phyloP scores from a whole-genome alignment of 2,329 filamentous ascomycete genomes.

The Raffaelea albimanens region DNA sequence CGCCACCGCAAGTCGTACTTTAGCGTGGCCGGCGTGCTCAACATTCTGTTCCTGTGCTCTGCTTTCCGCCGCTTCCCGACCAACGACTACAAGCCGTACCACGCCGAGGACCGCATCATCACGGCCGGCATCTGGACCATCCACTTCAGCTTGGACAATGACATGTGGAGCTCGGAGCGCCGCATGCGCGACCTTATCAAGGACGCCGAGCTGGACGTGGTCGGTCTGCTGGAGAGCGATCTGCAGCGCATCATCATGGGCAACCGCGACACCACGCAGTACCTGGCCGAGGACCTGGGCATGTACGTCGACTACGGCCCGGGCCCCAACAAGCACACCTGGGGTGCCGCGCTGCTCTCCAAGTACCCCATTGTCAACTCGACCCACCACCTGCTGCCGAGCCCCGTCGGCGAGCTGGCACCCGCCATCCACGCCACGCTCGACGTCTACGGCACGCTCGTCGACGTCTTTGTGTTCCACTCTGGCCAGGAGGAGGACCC shows the following conservation, averaged over 20 bases:
- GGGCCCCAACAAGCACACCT: conserved; percentile 97
- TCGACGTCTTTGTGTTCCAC: conserved; percentile 97
- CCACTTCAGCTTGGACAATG: conserved; percentile 94
- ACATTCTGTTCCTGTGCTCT: conserved; percentile 68
- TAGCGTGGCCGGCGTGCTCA: conserved; percentile 58
- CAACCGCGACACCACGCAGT: conserved; percentile 92
- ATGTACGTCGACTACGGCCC: conserved; percentile 99
- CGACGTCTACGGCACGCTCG: conserved; percentile 77
- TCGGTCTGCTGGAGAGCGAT: conserved; percentile 90
- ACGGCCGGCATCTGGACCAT: conserved; percentile 98
- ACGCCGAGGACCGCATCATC: conserved; percentile 74
- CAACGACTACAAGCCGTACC: conserved; percentile 86
- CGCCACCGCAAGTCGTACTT: conserved; percentile 44
- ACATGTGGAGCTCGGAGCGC: conserved; percentile 96
- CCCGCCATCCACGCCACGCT: conserved; percentile 96
- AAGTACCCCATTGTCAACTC: conserved; percentile 98
- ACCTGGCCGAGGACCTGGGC: conserved; percentile 87
- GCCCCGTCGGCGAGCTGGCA: conserved; percentile 86
- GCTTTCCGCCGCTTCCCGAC: conserved; percentile 88
- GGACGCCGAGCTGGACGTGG: conserved; percentile 92
- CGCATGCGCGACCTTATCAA: conserved; percentile 86
- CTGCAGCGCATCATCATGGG: conserved; percentile 98
- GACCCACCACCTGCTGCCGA: conserved; percentile 89
- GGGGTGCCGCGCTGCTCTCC: conserved; percentile 85
- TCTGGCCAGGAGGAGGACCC: conserved; percentile 95